Conservation (phyloP, 768 basidiomycete genomes). For the Boletus huronensis region DNA sequence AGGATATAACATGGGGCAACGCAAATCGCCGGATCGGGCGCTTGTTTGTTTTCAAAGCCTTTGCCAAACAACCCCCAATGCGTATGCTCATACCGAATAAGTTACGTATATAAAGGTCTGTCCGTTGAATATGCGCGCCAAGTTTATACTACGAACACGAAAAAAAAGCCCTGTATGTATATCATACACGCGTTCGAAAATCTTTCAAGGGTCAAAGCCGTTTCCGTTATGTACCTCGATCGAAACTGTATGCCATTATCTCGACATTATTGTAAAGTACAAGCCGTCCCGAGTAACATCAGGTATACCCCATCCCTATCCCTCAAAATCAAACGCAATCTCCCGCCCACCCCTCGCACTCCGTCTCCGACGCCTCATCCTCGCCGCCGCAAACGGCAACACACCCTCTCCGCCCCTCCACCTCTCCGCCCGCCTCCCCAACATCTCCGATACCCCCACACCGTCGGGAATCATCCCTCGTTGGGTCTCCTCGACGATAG, state of each 20-base stretch:
- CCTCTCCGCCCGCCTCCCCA: not conserved
- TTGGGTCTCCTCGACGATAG: constrained; percentile 18
- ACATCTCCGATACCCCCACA: not conserved
- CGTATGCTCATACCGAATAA: no score
- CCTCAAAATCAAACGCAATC: constrained; percentile 11
- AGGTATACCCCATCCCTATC: not conserved
- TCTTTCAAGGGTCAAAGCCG: no score
- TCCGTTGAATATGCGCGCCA: not conserved
- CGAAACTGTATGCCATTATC: not conserved
- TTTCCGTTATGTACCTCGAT: no score
- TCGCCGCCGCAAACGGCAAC: constrained; percentile 24
- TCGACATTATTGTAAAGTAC: not conserved
- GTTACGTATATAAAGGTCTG: not conserved
- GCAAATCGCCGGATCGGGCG: not conserved
- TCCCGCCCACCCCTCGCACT: constrained; percentile 20
- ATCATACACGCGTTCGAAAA: no score
- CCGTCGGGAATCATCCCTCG: constrained; percentile 20
- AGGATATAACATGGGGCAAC: not conserved
- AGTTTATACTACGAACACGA: not conserved
- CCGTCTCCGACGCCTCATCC: constrained; percentile 21
- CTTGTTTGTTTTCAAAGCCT: constrained; percentile 16
- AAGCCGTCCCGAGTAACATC: not conserved
- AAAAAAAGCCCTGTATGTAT: not conserved
- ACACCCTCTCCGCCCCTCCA: not conserved
- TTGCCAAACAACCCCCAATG: constrained; percentile 13